Percentiles rank a stretch among this genome's conserved stretches.
Conservation (phyloP, 148 eudicot species). For the Rhododendron williamsianum region DNA sequence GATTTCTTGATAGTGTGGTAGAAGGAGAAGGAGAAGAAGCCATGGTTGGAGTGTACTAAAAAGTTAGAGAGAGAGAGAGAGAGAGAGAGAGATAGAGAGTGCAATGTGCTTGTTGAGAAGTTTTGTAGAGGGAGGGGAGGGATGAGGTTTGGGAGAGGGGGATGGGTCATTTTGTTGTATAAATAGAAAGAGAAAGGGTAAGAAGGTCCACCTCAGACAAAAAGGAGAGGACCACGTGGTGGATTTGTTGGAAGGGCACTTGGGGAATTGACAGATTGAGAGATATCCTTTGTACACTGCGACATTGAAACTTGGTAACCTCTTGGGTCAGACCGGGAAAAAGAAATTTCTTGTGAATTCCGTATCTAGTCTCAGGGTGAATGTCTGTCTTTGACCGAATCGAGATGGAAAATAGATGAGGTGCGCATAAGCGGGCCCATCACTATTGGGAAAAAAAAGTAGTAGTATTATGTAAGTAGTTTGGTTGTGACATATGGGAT, state of each 20-base stretch:
- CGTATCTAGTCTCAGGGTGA: too few relatives aligned
- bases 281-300: background rate
- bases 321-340: too few relatives aligned
- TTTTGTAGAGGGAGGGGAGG: background rate
- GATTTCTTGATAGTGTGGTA: conserved; percentile 1
- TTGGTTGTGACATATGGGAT: background rate
- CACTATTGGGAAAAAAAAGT: too few relatives aligned
- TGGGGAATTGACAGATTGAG: background rate
- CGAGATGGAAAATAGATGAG: too few relatives aligned
- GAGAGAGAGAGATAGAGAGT: background rate
- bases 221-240: background rate
- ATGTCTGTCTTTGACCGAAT: too few relatives aligned
- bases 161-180: conserved; percentile 7
- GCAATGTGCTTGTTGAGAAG: background rate
- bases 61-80: background rate
- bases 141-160: background rate
- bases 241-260: background rate
- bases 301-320: too few relatives aligned
- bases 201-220: background rate
- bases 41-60: background rate
- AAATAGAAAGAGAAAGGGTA: conserved; percentile 16
- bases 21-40: background rate
- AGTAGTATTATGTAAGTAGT: background rate
- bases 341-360: too few relatives aligned
- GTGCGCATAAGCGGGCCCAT: too few relatives aligned